Evolutionary conservation across 257 asterid genomes (phyloP).

Genomic region (Nicotiana sylvestris): DNA sequence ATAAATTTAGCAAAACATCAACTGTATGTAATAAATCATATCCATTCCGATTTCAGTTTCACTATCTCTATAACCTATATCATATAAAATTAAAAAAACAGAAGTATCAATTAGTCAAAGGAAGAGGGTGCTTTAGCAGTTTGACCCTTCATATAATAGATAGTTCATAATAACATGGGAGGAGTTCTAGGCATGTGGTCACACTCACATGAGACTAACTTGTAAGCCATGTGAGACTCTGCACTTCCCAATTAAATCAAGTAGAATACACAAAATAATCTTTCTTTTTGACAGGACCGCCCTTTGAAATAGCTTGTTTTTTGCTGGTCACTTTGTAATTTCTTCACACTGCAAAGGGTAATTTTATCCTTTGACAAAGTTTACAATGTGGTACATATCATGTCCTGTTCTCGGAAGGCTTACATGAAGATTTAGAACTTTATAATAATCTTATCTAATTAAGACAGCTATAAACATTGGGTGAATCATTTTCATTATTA

Average conservation of each 20-base stretch:
- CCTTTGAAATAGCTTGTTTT: slow-evolving; percentile 12
- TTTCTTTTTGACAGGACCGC: slow-evolving; percentile 19
- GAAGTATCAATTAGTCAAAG: slow-evolving; percentile 29
- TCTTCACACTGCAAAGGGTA: slow-evolving; percentile 25
- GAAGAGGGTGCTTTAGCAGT: slow-evolving; percentile 18
- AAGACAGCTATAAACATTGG: slow-evolving; percentile 14
- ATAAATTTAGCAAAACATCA: neutral
- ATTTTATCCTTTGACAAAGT: slow-evolving; percentile 24
- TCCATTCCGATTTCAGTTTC: neutral
- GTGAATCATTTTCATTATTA: slow-evolving; percentile 6
- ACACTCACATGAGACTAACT: slow-evolving; percentile 63
- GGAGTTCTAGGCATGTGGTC: slow-evolving; percentile 61
- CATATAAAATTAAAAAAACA: slow-evolving; percentile 7
- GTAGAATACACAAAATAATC: neutral
- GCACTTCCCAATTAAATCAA: slow-evolving; percentile 26
- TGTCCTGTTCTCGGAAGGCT: slow-evolving; percentile 26
- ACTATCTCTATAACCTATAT: neutral
- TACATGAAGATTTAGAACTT: slow-evolving; percentile 33
- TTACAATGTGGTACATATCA: slow-evolving; percentile 30
- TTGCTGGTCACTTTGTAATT: slow-evolving; percentile 8
- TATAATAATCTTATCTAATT: slow-evolving; percentile 26
- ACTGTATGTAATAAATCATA: neutral
- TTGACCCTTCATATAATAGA: slow-evolving; percentile 22
- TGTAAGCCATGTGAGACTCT: slow-evolving; percentile 54
- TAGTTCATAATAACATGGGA: slow-evolving; percentile 41